phyloP scores from a whole-genome alignment of 1,284 basidiomycete species.

The Amylostereum chailletii region DNA sequence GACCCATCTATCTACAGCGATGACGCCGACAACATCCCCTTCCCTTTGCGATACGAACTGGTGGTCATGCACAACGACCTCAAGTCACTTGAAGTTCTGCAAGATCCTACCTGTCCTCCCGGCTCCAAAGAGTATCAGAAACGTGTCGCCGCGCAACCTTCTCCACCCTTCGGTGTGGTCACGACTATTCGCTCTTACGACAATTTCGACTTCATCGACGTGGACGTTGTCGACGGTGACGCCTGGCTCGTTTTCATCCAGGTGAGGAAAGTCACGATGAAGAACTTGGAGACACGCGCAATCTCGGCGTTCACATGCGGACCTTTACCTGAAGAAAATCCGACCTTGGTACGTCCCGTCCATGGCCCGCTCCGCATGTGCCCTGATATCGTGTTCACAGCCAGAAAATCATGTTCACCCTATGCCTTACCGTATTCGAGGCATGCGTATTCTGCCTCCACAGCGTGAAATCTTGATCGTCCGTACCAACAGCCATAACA shows the following conservation, averaged over 20 bases:
- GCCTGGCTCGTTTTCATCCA: conserved; percentile 39
- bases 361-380: conserved; percentile 9
- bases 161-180: conserved; percentile 33
- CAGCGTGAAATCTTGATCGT: conserved; percentile 50
- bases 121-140: conserved; percentile 30
- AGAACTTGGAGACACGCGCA: conserved; percentile 28
- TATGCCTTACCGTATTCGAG: conserved; percentile 31
- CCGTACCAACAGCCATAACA: conserved; percentile 25
- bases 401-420: background rate
- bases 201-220: conserved; percentile 31
- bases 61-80: conserved; percentile 39
- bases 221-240: conserved; percentile 36
- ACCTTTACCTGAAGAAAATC: conserved; percentile 15
- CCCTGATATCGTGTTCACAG: conserved; percentile 11
- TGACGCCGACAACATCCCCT: conserved; percentile 34
- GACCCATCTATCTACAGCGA: conserved; percentile 39
- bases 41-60: conserved; percentile 44
- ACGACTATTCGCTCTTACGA: conserved; percentile 28
- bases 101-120: conserved; percentile 35
- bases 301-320: conserved; percentile 19
- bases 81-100: conserved; percentile 38
- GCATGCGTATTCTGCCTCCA: conserved; percentile 43
- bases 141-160: conserved; percentile 22
- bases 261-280: conserved; percentile 35
- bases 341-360: conserved; percentile 2